These are phyloP conservation scores for Neonectria coccinea DNA, from an alignment of 2,329 filamentous ascomycete species.

Conservation along the genomic window DNA sequence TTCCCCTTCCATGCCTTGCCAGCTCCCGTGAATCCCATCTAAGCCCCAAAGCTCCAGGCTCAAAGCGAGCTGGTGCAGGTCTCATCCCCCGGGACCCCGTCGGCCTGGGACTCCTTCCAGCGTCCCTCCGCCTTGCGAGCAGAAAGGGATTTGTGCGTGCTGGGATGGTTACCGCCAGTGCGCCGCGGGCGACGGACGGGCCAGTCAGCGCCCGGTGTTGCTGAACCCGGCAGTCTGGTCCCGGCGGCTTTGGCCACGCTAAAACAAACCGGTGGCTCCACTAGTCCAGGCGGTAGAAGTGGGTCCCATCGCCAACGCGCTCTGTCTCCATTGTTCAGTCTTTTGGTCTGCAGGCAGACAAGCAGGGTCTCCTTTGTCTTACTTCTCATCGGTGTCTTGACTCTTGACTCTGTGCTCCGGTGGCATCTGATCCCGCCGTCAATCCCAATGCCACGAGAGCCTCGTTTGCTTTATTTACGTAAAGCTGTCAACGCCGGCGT, in stretches of 20 bases:
- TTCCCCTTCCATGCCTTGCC: constrained; percentile 6
- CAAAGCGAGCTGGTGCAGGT: constrained; percentile 12
- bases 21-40: neutral
- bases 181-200: constrained; percentile 26
- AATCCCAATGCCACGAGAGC: neutral
- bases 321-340: constrained; percentile 12
- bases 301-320: constrained; percentile 24
- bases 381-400: neutral
- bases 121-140: constrained; percentile 4
- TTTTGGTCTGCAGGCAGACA: neutral
- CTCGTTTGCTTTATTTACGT: constrained; percentile 5
- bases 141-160: constrained; percentile 5
- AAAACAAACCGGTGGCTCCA: constrained; percentile 46
- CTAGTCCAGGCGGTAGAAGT: constrained; percentile 36
- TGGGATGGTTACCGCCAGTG: constrained; percentile 14
- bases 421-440: neutral
- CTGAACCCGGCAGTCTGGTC: constrained; percentile 50
- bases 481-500: neutral
- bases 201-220: constrained; percentile 39
- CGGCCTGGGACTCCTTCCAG: constrained; percentile 13
- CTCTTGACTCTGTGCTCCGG: neutral
- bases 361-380: neutral
- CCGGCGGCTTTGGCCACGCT: constrained; percentile 48
- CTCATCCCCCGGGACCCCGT: constrained; percentile 12
- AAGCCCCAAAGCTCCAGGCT: constrained; percentile 11